Evolutionary conservation across 176 grass and related monocot species (phyloP), one percentile per base, ranked within the genome.

Genomic region (Areca catechu): DNA sequence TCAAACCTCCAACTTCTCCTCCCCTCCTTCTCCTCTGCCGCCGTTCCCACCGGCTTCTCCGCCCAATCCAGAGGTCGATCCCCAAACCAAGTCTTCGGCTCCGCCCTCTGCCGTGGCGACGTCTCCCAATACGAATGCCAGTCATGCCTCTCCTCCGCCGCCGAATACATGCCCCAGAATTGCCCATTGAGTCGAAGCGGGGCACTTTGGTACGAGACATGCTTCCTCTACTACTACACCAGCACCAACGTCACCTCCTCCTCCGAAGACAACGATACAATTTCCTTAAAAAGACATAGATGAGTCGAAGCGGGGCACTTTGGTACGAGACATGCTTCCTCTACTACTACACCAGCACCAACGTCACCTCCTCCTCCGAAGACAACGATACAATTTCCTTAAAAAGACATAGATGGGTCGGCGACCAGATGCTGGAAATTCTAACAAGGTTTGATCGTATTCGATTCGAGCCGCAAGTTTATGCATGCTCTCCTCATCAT

Each of bases 271-370:
- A 2, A 5, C 29, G 34, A 3, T n/a, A 17, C 5, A 0, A 0
- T 2, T 28, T 25, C 5, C 16, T 28, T 24, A 20, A 16, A 57
- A 5, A 22, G 60, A 55, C 4, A 5, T 3, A 1, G 51, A 48
- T 10, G 30, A 7, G 1, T 9, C 30, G 30, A 7, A 0, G 4
- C 3, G 24, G 24, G 24, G 3, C 24, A 1, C 21, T 77, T 22
- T 77, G 64, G 64, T 77, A 77, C 28, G 58, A 30, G 3, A 5
- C 48, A 6, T 77, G 75, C 58, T 23, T 65, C 1, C 20, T 78
- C 16, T 51, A 25, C 43, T 78, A 78, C 75, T 71, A 67, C 21
- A 51, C 27, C 16, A 3, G n/a, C 17, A 71, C 7, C 17, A 65
- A 71, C 57, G 49, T 70, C 3, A n/a, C 57, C 3, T 20, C 18